Conservation (phyloP, 164 flowering plant genomes). For the Kalanchoe fedtschenkoi region DNA sequence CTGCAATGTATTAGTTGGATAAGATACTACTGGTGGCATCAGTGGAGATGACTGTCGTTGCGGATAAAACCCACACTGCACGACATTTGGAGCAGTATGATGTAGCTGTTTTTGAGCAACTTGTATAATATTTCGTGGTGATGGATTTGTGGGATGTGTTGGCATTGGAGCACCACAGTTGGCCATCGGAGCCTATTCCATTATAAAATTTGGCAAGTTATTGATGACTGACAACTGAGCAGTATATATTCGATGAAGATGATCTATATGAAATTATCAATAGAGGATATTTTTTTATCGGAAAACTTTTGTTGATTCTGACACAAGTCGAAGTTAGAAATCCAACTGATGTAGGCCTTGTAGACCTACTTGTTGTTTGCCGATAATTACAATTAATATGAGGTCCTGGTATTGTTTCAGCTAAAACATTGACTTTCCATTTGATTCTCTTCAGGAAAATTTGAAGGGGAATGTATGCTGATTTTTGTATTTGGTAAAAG, state of each 20-base stretch:
- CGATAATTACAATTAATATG: background rate
- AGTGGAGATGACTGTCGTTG: slow-evolving; percentile 13
- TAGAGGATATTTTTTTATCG: background rate
- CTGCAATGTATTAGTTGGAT: slow-evolving; percentile 10
- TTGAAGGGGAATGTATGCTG: background rate
- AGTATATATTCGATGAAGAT: background rate
- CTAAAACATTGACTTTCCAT: background rate
- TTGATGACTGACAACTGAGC: background rate
- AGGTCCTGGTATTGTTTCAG: background rate
- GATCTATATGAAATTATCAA: background rate
- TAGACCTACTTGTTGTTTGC: background rate
- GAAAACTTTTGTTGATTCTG: background rate
- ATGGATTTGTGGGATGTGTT: slow-evolving; percentile 10
- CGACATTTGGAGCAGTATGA: slow-evolving; percentile 5
- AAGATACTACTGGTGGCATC: slow-evolving; percentile 13
- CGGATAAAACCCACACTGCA: slow-evolving; percentile 9
- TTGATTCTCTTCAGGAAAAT: background rate
- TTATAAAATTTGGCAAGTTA: background rate
- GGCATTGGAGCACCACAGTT: slow-evolving; percentile 9
- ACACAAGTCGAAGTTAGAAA: background rate
- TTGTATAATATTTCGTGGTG: slow-evolving; percentile 14
- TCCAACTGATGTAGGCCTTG: background rate
- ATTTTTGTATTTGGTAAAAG: background rate
- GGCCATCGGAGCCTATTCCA: background rate
- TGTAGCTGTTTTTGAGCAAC: slow-evolving; percentile 8